Percentiles rank a stretch among this genome's conserved stretches.
These are phyloP conservation scores for Trichomonas vaginalis DNA, from an alignment of 208 protist genomes.

Conservation along the genomic window DNA sequence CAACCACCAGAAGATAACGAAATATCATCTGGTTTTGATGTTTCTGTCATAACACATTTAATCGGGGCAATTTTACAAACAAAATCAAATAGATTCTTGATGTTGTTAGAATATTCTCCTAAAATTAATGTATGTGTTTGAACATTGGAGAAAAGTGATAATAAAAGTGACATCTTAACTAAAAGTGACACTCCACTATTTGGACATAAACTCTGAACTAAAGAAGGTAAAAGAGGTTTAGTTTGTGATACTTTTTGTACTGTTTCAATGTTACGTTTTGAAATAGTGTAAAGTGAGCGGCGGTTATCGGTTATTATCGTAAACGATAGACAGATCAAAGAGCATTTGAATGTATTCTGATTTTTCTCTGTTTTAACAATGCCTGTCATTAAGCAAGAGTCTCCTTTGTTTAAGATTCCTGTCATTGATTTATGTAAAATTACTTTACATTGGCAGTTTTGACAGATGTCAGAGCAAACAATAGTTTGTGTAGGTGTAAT, in stretches of 20 bases:
- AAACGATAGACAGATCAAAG: neutral
- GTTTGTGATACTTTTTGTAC: neutral
- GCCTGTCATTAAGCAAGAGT: neutral
- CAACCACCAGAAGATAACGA: neutral
- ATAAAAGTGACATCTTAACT: neutral
- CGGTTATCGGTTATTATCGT: neutral
- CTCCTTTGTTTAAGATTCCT: neutral
- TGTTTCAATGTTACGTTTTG: neutral
- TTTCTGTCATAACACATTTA: neutral
- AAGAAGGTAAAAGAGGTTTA: neutral
- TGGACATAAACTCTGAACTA: neutral
- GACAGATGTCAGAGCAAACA: neutral
- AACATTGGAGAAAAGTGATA: neutral
- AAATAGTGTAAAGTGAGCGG: neutral
- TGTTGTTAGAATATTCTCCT: neutral
- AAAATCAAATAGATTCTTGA: neutral
- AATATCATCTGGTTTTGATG: neutral
- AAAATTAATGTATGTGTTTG: neutral
- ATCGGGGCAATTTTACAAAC: neutral
- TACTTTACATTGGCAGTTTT: neutral
- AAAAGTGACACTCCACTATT: neutral
- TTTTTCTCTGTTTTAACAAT: neutral
- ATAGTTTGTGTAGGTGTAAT: neutral
- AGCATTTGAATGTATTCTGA: neutral
- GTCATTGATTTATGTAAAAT: neutral